A percentile compares a stretch with the other conserved stretches of the same genome.
These are phyloP conservation scores for Catenaria anguillulae DNA, from an alignment of 371 early-diverging fungal species.

Conservation along the genomic window DNA sequence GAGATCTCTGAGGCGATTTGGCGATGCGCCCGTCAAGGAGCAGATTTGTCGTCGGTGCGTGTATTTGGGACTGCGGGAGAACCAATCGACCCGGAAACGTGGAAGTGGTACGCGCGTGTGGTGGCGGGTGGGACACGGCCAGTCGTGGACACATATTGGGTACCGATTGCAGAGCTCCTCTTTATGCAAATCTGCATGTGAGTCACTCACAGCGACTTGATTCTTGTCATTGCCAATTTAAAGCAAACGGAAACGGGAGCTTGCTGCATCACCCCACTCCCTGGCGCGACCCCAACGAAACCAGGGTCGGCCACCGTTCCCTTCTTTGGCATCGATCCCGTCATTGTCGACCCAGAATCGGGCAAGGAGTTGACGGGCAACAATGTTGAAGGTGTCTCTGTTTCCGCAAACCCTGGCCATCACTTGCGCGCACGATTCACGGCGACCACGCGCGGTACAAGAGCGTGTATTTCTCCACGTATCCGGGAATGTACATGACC, in stretches of 20 bases:
- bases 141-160: slow-evolving; percentile 94
- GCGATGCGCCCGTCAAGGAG: slow-evolving; percentile 59
- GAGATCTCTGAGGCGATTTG: slow-evolving; percentile 73
- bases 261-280: slow-evolving; percentile 77
- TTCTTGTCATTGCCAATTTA: no score
- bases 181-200: no score
- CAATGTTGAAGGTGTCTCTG: slow-evolving; percentile 83
- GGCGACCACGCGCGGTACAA: slow-evolving; percentile 78
- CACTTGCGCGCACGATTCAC: slow-evolving; percentile 84
- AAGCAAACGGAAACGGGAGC: slow-evolving; percentile 97
- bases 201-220: no score
- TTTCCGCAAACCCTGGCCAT: slow-evolving; percentile 81
- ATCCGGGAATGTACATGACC: slow-evolving; percentile 75
- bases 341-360: slow-evolving; percentile 61
- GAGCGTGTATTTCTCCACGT: slow-evolving; percentile 75
- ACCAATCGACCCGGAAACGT: slow-evolving; percentile 95
- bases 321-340: slow-evolving; percentile 88
- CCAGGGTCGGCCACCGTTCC: slow-evolving; percentile 93
- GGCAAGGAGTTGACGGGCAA: slow-evolving; percentile 56
- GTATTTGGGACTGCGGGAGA: slow-evolving; percentile 95
- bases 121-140: slow-evolving; percentile 75
- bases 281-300: slow-evolving; percentile 68
- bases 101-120: slow-evolving; percentile 87
- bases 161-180: no score
- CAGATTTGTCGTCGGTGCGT: slow-evolving; percentile 63